A percentile compares a stretch with the other conserved stretches of the same genome.
These are phyloP conservation scores for Acanthamoeba royreba DNA, from an alignment of 208 protist genomes.

Conservation along the genomic window DNA sequence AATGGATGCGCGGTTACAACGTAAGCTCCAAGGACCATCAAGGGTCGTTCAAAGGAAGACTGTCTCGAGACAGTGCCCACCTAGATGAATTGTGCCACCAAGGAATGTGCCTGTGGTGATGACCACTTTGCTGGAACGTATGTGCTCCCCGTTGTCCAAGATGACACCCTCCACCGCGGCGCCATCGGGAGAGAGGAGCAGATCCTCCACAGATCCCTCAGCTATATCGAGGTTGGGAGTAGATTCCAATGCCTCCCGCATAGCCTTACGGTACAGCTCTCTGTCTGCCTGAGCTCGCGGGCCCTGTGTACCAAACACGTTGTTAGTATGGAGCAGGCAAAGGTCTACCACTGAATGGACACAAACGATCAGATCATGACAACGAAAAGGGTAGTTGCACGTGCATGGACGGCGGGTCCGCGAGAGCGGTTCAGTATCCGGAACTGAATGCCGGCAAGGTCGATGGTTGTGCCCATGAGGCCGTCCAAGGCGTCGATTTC, in stretches of 20 bases:
- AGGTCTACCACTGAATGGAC: neutral
- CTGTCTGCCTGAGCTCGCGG: constrained; percentile 80
- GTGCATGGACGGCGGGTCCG: constrained; percentile 74
- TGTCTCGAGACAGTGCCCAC: neutral
- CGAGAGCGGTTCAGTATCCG: constrained; percentile 80
- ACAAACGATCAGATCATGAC: constrained; percentile 37
- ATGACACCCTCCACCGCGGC: constrained; percentile 16
- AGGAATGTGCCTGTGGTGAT: constrained; percentile 90
- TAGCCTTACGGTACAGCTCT: constrained; percentile 70
- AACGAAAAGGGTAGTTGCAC: constrained; percentile 45
- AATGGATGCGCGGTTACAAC: neutral
- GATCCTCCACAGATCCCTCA: constrained; percentile 74
- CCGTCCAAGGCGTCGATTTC: constrained; percentile 89
- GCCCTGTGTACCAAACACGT: constrained; percentile 44
- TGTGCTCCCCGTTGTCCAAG: constrained; percentile 58
- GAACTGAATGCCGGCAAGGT: constrained; percentile 84
- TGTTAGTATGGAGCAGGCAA: neutral
- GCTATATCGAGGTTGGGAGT: constrained; percentile 56
- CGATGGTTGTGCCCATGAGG: constrained; percentile 82
- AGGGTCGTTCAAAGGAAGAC: neutral
- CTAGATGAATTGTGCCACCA: constrained; percentile 83
- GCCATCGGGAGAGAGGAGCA: constrained; percentile 60
- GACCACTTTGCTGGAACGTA: constrained; percentile 72
- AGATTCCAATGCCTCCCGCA: constrained; percentile 12
- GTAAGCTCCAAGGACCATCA: neutral